These are phyloP conservation scores for Chrysoporthe deuterocubensis DNA, from an alignment of 2,329 filamentous ascomycete genomes.

Conservation along the genomic window DNA sequence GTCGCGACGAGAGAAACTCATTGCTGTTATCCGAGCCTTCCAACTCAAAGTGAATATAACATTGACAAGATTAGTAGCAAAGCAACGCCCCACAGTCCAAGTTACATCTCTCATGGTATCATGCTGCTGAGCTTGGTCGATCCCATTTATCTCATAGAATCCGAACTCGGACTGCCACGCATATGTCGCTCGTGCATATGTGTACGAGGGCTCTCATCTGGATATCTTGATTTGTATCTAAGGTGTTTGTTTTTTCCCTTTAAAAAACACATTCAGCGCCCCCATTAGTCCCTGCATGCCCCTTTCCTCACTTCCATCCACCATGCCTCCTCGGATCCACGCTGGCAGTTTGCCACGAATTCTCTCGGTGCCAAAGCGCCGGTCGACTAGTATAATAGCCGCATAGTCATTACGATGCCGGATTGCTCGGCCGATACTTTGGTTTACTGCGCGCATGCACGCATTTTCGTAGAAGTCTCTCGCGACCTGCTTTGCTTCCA, in stretches of 20 bases:
- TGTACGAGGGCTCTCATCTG: too few relatives aligned
- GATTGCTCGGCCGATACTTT: conserved; percentile 92
- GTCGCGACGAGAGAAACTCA: too few relatives aligned
- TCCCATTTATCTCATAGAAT: too few relatives aligned
- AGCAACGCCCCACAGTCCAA: too few relatives aligned
- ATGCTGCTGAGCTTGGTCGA: too few relatives aligned
- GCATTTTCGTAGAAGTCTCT: conserved; percentile 90
- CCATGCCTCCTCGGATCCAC: conserved; percentile 81
- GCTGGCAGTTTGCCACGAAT: conserved; percentile 81
- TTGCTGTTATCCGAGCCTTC: too few relatives aligned
- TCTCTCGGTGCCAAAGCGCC: conserved; percentile 73
- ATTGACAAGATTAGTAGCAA: too few relatives aligned
- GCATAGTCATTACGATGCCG: conserved; percentile 88
- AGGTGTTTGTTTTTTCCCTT: conserved; percentile 46
- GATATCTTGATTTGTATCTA: background rate
- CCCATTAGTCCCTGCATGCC: conserved; percentile 64
- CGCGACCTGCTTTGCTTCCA: conserved; percentile 58
- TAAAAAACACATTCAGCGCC: conserved; percentile 61
- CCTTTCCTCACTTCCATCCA: conserved; percentile 51
- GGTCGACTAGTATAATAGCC: conserved; percentile 83
- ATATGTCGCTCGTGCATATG: too few relatives aligned
- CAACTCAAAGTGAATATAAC: too few relatives aligned
- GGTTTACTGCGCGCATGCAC: conserved; percentile 96
- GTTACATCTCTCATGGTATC: too few relatives aligned
- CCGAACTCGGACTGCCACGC: too few relatives aligned